Base-by-base conservation (phyloP, 352 stramenopile species). In the Phytophthora cactorum region DNA sequence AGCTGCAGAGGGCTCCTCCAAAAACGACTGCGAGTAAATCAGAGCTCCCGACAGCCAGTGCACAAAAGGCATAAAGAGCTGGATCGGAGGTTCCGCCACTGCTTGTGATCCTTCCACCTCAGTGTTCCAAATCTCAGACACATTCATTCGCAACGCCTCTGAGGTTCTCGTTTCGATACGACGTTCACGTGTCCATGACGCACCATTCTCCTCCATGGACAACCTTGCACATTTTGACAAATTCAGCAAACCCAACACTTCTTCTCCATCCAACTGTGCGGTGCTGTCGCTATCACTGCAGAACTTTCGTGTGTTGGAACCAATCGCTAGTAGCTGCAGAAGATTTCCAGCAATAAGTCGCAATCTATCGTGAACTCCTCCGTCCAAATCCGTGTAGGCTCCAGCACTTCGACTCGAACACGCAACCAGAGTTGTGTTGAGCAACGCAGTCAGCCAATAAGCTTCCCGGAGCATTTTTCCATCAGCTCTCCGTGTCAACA, bases 361-460 rank as follows among this genome's bases (percentile, higher is more conserved):
- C 52, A 79, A 53, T 50, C 63, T 60, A 8, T 51, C 17, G 4
- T 34, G 3, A 52, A 52, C 52, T 0, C 17, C 31, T 32, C 1
- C 39, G 14, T 70, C 44, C 32, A 55, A 25, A 46, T 62, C 43
- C 10, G 29, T 31, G 15, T 49, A 61, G 9, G 57, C 58, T 14
- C 57, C 63, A 62, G 67, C 51, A 46, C 31, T 61, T 52, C 63
- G 54, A 6, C 59, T 68, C 0, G 72, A 70, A 22, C 56, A 75
- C 10, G 75, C 47, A 53, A 85, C 58, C n/a, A 72, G 32, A n/a
- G 66, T 63, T 11, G 73, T 86, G 32, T 79, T 80, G 3, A 88
- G 52, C 45, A 88, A 46, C 9, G 74, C 77, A 17, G 52, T 61
- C 27, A 88, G 28, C 65, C 74, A 74, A 39, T 77, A 88, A 31